phyloP scores from a whole-genome alignment of 495 filamentous ascomycete genomes.

The Hyaloscypha bicolor region DNA sequence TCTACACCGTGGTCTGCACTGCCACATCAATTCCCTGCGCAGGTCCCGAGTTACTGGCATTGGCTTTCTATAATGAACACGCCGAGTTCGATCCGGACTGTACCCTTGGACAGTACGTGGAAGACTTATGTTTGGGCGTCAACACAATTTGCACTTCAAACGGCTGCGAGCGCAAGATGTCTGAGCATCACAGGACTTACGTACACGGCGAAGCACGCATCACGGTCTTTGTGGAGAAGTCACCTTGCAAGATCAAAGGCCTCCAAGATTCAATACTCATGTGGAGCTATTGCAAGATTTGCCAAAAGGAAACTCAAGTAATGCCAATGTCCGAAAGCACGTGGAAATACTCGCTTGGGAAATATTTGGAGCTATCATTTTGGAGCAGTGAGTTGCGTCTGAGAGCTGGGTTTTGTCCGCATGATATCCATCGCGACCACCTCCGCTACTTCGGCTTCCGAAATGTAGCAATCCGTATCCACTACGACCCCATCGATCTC shows the following conservation, averaged over 20 bases:
- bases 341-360: conserved; percentile 98
- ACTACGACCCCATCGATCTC: conserved; percentile 88
- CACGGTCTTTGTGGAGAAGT: conserved; percentile 81
- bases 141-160: conserved; percentile 76
- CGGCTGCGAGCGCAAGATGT: conserved; percentile 86
- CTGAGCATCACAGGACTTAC: conserved; percentile 94
- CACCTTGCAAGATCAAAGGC: conserved; percentile 68
- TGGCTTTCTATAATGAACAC: conserved; percentile 93
- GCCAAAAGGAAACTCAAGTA: conserved; percentile 84
- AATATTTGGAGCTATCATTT: conserved; percentile 95
- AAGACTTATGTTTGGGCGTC: conserved; percentile 80
- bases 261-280: conserved; percentile 84
- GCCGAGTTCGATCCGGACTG: conserved; percentile 80
- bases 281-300: conserved; percentile 96
- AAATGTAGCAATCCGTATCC: conserved; percentile 81
- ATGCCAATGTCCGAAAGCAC: conserved; percentile 93
- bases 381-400: conserved; percentile 86
- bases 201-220: conserved; percentile 95
- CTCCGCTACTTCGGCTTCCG: conserved; percentile 89
- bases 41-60: conserved; percentile 81
- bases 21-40: conserved; percentile 87
- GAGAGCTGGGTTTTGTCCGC: conserved; percentile 81
- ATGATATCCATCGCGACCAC: conserved; percentile 91
- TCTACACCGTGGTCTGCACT: conserved; percentile 92
- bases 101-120: conserved; percentile 93